Evolutionary conservation across 2,329 filamentous ascomycete species (phyloP).

Genomic region (Eutypa lata): DNA sequence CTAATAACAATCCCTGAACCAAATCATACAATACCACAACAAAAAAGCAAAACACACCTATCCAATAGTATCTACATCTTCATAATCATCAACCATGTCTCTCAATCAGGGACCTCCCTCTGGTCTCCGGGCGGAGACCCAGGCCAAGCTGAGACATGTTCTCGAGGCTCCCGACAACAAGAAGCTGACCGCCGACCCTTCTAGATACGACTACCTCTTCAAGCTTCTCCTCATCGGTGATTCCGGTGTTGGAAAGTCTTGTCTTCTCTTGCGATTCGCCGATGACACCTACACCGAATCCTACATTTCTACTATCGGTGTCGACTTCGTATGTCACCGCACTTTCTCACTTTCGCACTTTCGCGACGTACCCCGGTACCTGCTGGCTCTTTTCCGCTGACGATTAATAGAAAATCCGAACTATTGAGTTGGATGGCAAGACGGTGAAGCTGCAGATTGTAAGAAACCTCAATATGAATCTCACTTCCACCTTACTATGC

Average conservation of each 20-base stretch:
- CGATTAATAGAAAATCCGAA: constrained; percentile 86
- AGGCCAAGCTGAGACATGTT: constrained; percentile 18
- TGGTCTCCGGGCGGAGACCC: constrained; percentile 18
- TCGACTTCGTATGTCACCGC: constrained; percentile 82
- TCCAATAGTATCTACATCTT: neutral
- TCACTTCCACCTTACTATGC: neutral
- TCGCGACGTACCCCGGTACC: too few species aligned
- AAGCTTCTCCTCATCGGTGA: constrained; percentile 99
- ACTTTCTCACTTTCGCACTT: neutral
- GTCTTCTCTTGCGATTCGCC: constrained; percentile 93
- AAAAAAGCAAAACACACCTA: neutral
- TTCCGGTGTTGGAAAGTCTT: constrained; percentile 99
- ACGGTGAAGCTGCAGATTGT: constrained; percentile 99
- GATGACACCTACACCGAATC: constrained; percentile 99
- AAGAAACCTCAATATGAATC: constrained; percentile 34
- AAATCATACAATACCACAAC: too few species aligned
- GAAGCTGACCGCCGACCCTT: constrained; percentile 20
- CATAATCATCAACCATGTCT: neutral
- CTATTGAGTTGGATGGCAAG: constrained; percentile 98
- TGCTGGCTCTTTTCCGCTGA: constrained; percentile 25
- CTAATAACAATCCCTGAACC: neutral
- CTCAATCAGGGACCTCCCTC: neutral
- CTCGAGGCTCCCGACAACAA: constrained; percentile 5
- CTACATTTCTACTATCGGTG: constrained; percentile 99
- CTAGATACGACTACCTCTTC: constrained; percentile 99